Base-by-base conservation (phyloP, 345 rosid species). In the Lumnitzera racemosa region DNA sequence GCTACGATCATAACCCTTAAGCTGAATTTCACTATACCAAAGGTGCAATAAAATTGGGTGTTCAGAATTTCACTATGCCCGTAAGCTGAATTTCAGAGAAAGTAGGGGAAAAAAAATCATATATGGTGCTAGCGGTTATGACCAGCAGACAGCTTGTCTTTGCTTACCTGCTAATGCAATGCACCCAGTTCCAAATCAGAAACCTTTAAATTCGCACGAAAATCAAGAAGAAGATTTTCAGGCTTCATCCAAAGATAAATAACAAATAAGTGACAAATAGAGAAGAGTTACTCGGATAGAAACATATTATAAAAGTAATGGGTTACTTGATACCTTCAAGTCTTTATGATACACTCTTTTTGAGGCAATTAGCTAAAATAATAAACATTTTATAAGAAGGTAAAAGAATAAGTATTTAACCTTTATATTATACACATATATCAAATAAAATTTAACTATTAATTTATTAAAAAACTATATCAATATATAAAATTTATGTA, bases 331-430 rank as follows among this genome's bases (percentile, higher is more conserved):
- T 62, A 82, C 98, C 90, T 91, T 89, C 49, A 91, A 74, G 64
- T 91, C 98, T 74, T 96, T 85, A 70, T 91, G 98, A 83, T 82
- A 91, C 81, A 69, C 96, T 84, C 85, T 85, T 92, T 65, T 66
- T 61, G 70, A 89, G 98, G 70, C 98, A 92, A 77, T 85, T 20
- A 20, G 20, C 20, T 20, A 20, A 20, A 20, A 20, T 20, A 20
- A 20, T 20, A 20, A 20, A 20, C 20, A 20, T 20, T 20, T 20
- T 20, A 20, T 20, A 20, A 20, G 20, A 20, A 20, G 20, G 20
- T 20, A 20, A 20, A 20, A 20, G 20, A 20, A 20, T 20, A 20
- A 20, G 20, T 20, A 20, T 20, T 20, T 20, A 20, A 20, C 20
- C 20, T 20, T 20, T 20, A 20, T 20, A 20, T 20, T 20, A 20